Base-by-base conservation (phyloP, 495 filamentous ascomycete genomes). In the Penicillium maclennaniae region DNA sequence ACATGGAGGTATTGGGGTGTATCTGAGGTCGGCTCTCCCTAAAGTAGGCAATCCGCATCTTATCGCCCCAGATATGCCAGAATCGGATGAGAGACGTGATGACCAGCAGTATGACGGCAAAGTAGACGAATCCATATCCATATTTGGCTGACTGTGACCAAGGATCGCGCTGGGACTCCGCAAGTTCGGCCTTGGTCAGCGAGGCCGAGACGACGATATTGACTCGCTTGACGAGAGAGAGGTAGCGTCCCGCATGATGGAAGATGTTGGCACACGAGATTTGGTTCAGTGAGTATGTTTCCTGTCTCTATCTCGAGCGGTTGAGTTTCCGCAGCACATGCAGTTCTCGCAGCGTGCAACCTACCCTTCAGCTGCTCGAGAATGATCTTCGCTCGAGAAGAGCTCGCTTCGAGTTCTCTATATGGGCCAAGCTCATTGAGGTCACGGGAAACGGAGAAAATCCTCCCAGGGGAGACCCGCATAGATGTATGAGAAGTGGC, bases 31-130 rank as follows among this genome's bases (percentile, higher is more conserved):
- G 76, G 59, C 85, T 81, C 60, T 92, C 86, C 71, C 88, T 89
- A 71, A 90, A 83, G 45, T 90, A 81, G 42, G 88, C 90, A 55
- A 89, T 87, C 54, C 91, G 78, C 45, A 92, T 86, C 73, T 89
- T 91, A 74, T 96, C 91, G 37, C 88, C 87, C 84, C 88, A 93
- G 46, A 82, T 85, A 66, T 95, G 85, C 72, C 88, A 95, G 65
- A 85, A 81, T 54, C 89, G 81, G 61, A 91, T 71, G 12, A 83
- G 61, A 4, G 81, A 68, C 9, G 89, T 79, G 49, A 84, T 51
- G 38, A 81, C 75, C 51, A 91, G 70, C 41, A 96, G 61, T 47
- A 88, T 81, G 23, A 95, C 63, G 41, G 85, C 82, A 59, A 95
- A 93, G 66, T 92, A 96, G 4, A 90, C 87, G 84, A 88, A 93